A percentile compares a stretch with the other conserved stretches of the same genome.
These are phyloP conservation scores for Corrigiola litoralis DNA, from an alignment of 179 eudicot genomes.

Conservation along the genomic window DNA sequence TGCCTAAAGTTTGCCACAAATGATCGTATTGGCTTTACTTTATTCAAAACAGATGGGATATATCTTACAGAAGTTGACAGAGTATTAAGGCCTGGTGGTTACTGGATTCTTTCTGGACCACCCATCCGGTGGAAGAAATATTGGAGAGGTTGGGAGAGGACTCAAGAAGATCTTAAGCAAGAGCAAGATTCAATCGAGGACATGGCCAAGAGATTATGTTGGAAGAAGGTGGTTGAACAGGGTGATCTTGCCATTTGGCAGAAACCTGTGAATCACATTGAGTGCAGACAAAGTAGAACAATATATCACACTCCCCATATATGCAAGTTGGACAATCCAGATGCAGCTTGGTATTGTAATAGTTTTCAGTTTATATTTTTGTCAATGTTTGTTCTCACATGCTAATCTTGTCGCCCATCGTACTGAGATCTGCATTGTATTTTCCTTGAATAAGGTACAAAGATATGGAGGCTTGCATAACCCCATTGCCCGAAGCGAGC, in stretches of 20 bases:
- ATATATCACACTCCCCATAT: constrained; percentile 41
- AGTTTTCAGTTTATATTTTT: neutral
- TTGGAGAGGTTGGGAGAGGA: constrained; percentile 93
- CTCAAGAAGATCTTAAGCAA: constrained; percentile 67
- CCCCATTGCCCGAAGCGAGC: constrained; percentile 74
- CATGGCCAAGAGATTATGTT: constrained; percentile 60
- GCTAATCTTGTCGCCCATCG: no score
- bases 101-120: constrained; percentile 95
- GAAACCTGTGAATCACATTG: constrained; percentile 71
- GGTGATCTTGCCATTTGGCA: constrained; percentile 80
- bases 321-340: constrained; percentile 62
- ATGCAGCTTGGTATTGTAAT: constrained; percentile 63
- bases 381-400: neutral
- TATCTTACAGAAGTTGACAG: constrained; percentile 86
- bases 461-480: constrained; percentile 73
- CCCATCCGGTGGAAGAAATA: constrained; percentile 72
- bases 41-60: constrained; percentile 52
- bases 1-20: neutral
- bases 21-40: neutral
- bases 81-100: constrained; percentile 84
- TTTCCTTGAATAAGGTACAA: constrained; percentile 47
- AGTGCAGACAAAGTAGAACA: constrained; percentile 47
- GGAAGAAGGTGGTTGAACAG: constrained; percentile 73
- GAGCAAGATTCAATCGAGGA: constrained; percentile 85
- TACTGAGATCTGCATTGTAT: neutral